Conservation (phyloP, 805 yeast species). For the Ogataea pini region DNA sequence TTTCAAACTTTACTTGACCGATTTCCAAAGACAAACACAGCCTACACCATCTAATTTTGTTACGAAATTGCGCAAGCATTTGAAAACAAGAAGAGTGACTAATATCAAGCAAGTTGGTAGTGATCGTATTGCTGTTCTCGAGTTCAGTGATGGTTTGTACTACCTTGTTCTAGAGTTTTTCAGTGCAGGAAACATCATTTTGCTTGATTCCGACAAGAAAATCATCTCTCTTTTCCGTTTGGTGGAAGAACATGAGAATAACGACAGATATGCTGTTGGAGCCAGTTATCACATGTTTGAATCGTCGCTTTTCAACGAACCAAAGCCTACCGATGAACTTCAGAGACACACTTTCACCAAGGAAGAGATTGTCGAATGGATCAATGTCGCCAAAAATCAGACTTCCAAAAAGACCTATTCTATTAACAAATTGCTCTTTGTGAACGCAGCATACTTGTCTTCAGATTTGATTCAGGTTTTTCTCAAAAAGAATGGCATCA, state of each 20-base stretch:
- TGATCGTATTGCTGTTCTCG: slow-evolving; percentile 81
- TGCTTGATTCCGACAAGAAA: slow-evolving; percentile 66
- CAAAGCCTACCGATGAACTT: slow-evolving; percentile 1
- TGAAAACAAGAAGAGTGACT: slow-evolving; percentile 77
- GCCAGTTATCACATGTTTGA: slow-evolving; percentile 67
- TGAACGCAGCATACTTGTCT: slow-evolving; percentile 71
- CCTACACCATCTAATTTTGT: slow-evolving; percentile 85
- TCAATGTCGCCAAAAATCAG: slow-evolving; percentile 38
- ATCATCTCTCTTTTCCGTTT: slow-evolving; percentile 76
- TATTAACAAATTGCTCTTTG: slow-evolving; percentile 68
- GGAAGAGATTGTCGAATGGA: slow-evolving; percentile 43
- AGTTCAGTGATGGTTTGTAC: slow-evolving; percentile 79
- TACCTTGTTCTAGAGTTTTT: slow-evolving; percentile 87
- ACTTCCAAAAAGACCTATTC: slow-evolving; percentile 50
- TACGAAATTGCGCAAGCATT: slow-evolving; percentile 79
- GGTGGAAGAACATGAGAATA: slow-evolving; percentile 71
- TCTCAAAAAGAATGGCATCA: slow-evolving; percentile 47
- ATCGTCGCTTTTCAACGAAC: slow-evolving; percentile 42
- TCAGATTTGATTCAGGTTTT: slow-evolving; percentile 72
- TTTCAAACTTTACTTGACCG: slow-evolving; percentile 73
- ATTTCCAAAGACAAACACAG: slow-evolving; percentile 77
- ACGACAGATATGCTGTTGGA: slow-evolving; percentile 70
- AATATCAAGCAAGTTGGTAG: slow-evolving; percentile 70
- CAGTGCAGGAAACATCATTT: slow-evolving; percentile 88
- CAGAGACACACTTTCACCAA: slow-evolving; percentile 28